Conservation (phyloP, 2,329 filamentous ascomycete species). For the Fusarium abutilonis region DNA sequence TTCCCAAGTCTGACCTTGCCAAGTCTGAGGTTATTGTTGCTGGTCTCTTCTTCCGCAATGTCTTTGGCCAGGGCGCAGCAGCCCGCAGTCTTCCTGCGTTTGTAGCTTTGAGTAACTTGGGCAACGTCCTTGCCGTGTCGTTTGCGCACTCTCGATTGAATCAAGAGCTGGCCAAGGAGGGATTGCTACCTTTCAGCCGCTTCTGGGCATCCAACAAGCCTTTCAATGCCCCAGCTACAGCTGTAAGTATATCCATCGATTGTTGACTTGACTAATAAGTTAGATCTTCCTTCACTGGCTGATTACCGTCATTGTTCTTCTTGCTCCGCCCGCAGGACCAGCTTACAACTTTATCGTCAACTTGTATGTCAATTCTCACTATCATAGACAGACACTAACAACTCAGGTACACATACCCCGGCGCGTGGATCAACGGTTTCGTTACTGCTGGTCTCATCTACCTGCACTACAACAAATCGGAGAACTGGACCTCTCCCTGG, state of each 20-base stretch:
- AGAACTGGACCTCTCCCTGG: conserved; percentile 65
- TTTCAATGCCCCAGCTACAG: conserved; percentile 70
- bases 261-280: conserved; percentile 9
- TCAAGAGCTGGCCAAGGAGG: conserved; percentile 76
- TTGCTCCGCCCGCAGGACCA: conserved; percentile 73
- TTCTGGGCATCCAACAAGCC: conserved; percentile 77
- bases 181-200: conserved; percentile 70
- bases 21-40: conserved; percentile 69
- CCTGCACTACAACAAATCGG: conserved; percentile 59
- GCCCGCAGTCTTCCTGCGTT: conserved; percentile 62
- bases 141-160: conserved; percentile 69
- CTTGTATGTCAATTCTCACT: conserved; percentile 46
- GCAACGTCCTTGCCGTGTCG: conserved; percentile 69
- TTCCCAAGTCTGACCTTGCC: conserved; percentile 66
- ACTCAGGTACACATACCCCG: conserved; percentile 58
- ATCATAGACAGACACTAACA: conserved; percentile 16
- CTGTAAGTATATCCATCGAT: conserved; percentile 48
- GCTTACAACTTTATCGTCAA: conserved; percentile 75
- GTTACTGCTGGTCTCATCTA: conserved; percentile 63
- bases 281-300: conserved; percentile 72
- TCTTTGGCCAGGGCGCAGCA: conserved; percentile 67
- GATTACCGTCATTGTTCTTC: conserved; percentile 70
- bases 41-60: conserved; percentile 68
- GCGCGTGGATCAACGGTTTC: conserved; percentile 64
- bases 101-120: conserved; percentile 68